Evolutionary conservation across 345 rosid genomes (phyloP).

Genomic region (Brassica rapa): DNA sequence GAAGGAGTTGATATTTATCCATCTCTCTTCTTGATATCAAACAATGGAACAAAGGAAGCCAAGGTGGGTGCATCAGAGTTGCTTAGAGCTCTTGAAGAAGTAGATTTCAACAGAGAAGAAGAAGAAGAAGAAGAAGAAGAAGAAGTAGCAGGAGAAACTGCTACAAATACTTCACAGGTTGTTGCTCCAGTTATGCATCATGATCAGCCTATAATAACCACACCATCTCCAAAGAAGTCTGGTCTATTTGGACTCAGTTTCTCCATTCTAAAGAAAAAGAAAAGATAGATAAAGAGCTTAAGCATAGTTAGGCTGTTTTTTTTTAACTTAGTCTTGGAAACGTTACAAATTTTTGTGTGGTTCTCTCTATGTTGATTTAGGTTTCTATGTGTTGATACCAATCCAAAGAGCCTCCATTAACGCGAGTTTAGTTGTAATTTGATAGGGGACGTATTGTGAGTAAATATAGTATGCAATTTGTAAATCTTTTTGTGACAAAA

Average conservation of each 20-base stretch:
- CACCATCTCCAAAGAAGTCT: slow-evolving; percentile 44
- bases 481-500: neutral
- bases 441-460: neutral
- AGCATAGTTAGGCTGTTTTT: neutral
- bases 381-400: slow-evolving; percentile 20
- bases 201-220: neutral
- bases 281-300: slow-evolving; percentile 27
- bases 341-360: neutral
- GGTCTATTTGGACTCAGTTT: slow-evolving; percentile 43
- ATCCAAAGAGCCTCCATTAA: neutral
- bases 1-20: slow-evolving; percentile 57
- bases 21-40: slow-evolving; percentile 49
- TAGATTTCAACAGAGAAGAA: slow-evolving; percentile 34
- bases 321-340: slow-evolving; percentile 14
- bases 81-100: slow-evolving; percentile 64
- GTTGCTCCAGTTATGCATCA: slow-evolving; percentile 4
- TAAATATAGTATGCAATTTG: neutral
- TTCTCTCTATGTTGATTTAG: slow-evolving; percentile 19
- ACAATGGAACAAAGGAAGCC: slow-evolving; percentile 66
- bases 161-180: slow-evolving; percentile 15
- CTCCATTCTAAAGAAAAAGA: slow-evolving; percentile 44
- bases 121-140: slow-evolving; percentile 26
- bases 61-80: slow-evolving; percentile 61
- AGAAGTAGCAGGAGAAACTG: neutral
- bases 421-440: slow-evolving; percentile 19